phyloP scores from a whole-genome alignment of 345 rosid species.

The Salix viminalis region DNA sequence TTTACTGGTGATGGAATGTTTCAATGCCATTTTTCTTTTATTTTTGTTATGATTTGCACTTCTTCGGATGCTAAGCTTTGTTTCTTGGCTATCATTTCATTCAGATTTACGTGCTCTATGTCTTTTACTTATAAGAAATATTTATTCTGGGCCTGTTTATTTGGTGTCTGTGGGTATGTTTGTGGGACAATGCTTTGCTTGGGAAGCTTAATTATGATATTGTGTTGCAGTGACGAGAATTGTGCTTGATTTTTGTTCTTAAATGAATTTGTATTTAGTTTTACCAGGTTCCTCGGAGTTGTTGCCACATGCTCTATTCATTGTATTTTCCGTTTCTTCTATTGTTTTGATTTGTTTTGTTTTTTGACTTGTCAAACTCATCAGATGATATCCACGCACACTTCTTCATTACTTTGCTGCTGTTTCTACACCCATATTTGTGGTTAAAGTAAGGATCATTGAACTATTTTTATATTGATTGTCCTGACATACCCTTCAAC shows the following conservation, averaged over 20 bases:
- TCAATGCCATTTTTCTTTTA: background rate
- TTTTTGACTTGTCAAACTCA: background rate
- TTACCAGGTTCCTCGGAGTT: background rate
- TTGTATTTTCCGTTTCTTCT: background rate
- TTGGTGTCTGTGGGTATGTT: background rate
- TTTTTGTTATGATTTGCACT: background rate
- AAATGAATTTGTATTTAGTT: background rate
- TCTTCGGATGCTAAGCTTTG: no score
- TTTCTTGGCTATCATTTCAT: no score
- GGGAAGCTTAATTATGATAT: background rate
- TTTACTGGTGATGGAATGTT: background rate
- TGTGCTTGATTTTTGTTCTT: background rate
- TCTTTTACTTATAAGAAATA: background rate
- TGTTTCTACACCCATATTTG: background rate
- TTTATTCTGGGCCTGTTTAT: background rate
- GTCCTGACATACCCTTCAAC: background rate
- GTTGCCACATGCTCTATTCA: background rate
- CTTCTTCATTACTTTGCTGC: background rate
- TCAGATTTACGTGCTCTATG: background rate
- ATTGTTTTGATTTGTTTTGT: background rate
- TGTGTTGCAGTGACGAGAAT: background rate
- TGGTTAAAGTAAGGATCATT: background rate
- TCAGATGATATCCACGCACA: background rate
- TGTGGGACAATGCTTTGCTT: background rate
- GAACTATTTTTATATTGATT: slow-evolving; percentile 1